phyloP scores from a whole-genome alignment of 768 basidiomycete genomes.

The Daedalea quercina region DNA sequence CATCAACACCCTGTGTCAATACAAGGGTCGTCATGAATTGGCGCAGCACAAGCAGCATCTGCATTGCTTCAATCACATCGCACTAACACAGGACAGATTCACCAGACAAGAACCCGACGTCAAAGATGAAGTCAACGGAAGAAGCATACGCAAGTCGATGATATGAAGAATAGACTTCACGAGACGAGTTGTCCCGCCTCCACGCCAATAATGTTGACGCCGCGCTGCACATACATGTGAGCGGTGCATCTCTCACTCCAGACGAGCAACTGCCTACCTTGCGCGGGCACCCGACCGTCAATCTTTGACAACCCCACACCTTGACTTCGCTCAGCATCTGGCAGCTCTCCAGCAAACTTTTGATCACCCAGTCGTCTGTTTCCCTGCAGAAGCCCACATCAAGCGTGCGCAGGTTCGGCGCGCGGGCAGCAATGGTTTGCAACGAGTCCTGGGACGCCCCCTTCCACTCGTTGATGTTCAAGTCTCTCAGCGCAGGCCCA shows the following conservation, averaged over 20 bases:
- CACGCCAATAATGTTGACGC: not conserved
- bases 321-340: slow-evolving; percentile 36
- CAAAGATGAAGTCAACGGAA: no score
- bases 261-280: slow-evolving; percentile 31
- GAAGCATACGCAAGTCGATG: no score
- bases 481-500: slow-evolving; percentile 42
- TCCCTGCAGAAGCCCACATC: slow-evolving; percentile 85
- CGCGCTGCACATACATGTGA: not conserved
- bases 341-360: slow-evolving; percentile 50
- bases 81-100: no score
- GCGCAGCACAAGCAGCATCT: no score
- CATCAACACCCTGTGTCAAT: no score
- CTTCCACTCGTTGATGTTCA: slow-evolving; percentile 79
- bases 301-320: slow-evolving; percentile 48
- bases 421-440: slow-evolving; percentile 25
- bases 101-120: no score
- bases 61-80: no score
- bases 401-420: slow-evolving; percentile 43
- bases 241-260: not conserved
- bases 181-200: not conserved
- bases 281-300: slow-evolving; percentile 39
- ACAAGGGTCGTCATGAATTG: no score
- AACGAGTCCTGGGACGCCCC: slow-evolving; percentile 45
- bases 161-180: no score
- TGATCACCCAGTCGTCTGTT: slow-evolving; percentile 77